phyloP scores from a whole-genome alignment of 169 alveolate genomes.

The Besnoitia besnoiti region DNA sequence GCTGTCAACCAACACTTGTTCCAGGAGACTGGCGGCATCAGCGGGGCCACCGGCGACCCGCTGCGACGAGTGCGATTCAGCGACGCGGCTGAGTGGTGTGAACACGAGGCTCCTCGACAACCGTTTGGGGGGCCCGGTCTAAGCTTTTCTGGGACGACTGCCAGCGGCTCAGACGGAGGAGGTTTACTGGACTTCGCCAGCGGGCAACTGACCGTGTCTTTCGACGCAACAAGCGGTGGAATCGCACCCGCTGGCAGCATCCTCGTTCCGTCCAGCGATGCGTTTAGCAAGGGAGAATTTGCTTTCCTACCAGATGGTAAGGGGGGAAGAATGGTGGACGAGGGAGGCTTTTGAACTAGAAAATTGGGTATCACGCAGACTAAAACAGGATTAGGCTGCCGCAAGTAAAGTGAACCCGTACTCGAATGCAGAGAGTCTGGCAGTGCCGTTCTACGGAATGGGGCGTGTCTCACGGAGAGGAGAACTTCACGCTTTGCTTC shows the following conservation, averaged over 20 bases:
- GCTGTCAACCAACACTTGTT: background rate
- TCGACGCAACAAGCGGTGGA: constrained; percentile 49
- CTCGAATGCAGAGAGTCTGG: no score
- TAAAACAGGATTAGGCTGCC: no score
- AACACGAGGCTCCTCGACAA: background rate
- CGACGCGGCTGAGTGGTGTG: constrained; percentile 33
- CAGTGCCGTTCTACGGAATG: no score
- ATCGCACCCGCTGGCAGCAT: constrained; percentile 10
- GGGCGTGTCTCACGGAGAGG: no score
- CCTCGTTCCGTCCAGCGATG: constrained; percentile 51
- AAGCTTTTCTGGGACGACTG: background rate
- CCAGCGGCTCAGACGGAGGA: background rate
- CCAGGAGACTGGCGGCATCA: background rate
- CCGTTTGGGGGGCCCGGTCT: background rate
- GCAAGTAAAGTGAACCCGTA: no score
- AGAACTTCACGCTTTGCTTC: no score
- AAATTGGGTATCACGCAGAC: no score
- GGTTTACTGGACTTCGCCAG: background rate
- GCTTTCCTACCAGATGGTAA: constrained; percentile 50
- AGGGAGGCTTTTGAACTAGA: no score
- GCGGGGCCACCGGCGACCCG: background rate
- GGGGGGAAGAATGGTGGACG: no score
- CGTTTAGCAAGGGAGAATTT: constrained; percentile 43
- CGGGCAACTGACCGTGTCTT: constrained; percentile 29
- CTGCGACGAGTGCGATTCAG: constrained; percentile 41